Base-by-base conservation (phyloP, 2,329 filamentous ascomycete species). In the Pseudodiploospora longispora region DNA sequence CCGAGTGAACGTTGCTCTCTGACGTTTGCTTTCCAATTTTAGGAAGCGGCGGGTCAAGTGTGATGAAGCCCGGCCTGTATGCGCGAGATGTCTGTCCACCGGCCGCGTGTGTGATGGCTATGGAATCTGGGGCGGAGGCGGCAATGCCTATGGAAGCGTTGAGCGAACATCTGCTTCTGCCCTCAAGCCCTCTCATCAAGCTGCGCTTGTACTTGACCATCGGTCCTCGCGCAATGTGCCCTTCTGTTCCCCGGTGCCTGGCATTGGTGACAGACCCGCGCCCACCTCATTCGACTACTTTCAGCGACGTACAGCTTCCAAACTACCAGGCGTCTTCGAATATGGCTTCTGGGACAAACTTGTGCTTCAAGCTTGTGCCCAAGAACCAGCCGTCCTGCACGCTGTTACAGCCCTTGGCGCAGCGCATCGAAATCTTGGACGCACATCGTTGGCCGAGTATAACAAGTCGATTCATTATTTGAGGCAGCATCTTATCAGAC, bases 321-420 rank as follows among this genome's bases (percentile, higher is more conserved):
- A 65, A 39, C 55, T 71, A 4, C 57, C 65, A 0, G 65, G 64
- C 3, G 41, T 58, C 2, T 66, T 64, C 44, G 30, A 44, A 6
- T 61, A 59, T 2, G 56, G 52, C 2, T 68, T 69, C 46, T 71
- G 67, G 68, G 55, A 60, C 9, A 57, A 46, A 4, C 48, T 68
- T 6, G 54, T 71, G 5, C 48, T 69, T 5, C 66, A 68, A 42
- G 64, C 64, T 4, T 62, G 61, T 40, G 46, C 49, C 3, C 53
- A 54, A 7, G 67, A 69, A 41, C 63, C 65, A 0, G 64, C 67
- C 4, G 57, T 71, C 3, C 50, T 64, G n/a, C 67, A 70, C 53
- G 67, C 68, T 3, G 51, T 66, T 8, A 49, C 70, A 5, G 64
- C 68, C 8, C 48, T 71, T 10, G 61, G 62, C n/a, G 60, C 65